Percentiles rank a stretch among this genome's conserved stretches.
Evolutionary conservation across 169 alveolate species (phyloP).

Genomic region (Cyclospora cayetanensis): DNA sequence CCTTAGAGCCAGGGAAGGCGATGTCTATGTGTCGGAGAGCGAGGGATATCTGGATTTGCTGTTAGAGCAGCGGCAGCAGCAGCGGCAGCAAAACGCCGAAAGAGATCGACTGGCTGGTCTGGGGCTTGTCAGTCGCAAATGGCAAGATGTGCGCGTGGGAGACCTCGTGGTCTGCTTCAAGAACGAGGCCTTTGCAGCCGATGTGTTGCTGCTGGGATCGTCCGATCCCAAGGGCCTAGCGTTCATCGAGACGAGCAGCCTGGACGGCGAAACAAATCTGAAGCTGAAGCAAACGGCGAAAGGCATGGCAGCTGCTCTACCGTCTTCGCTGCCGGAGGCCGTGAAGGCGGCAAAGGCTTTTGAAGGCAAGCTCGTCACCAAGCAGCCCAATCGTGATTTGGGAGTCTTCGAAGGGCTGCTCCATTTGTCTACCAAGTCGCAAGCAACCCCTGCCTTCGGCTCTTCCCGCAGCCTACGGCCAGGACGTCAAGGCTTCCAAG

Average conservation of each 20-base stretch:
- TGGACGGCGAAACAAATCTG: constrained; percentile 97
- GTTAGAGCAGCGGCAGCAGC: constrained; percentile 13
- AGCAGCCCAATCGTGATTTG: constrained; percentile 61
- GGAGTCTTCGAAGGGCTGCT: constrained; percentile 60
- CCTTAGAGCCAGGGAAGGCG: not conserved
- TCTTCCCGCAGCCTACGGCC: not conserved
- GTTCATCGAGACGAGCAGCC: constrained; percentile 94
- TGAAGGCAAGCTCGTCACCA: constrained; percentile 64
- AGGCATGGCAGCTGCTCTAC: not conserved
- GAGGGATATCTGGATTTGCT: not conserved
- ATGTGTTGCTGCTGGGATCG: constrained; percentile 90
- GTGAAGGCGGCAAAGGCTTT: constrained; percentile 34
- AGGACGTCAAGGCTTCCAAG: no score
- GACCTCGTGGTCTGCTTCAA: constrained; percentile 88
- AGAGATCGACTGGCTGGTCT: not conserved
- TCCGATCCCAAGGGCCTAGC: constrained; percentile 90
- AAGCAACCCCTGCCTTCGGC: not conserved
- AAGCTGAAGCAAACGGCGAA: constrained; percentile 85
- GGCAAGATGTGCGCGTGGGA: constrained; percentile 92
- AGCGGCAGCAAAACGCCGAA: not conserved
- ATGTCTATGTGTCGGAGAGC: not conserved
- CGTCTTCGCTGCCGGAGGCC: not conserved
- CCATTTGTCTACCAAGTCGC: not conserved
- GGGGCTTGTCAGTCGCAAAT: constrained; percentile 12
- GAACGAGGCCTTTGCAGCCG: constrained; percentile 94